Evolutionary conservation across 768 basidiomycete species (phyloP).

Genomic region (Rossbeevera mucosa): DNA sequence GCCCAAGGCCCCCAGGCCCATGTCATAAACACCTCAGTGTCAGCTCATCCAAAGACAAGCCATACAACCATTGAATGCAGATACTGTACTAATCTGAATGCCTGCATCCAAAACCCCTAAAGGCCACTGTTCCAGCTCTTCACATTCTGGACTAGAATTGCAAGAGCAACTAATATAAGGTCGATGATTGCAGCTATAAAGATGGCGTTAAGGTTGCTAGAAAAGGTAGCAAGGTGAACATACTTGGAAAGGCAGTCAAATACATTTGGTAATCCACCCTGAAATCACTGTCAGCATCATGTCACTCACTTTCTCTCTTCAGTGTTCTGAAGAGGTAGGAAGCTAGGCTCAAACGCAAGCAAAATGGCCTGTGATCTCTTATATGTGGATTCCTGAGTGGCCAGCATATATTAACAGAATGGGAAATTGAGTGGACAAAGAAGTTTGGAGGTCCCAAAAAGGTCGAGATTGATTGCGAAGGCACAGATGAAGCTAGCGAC

Average conservation of each 20-base stretch:
- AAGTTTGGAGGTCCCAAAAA: constrained; percentile 76
- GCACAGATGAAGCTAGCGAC: constrained; percentile 38
- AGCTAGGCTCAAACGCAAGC: constrained; percentile 63
- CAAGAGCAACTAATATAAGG: constrained; percentile 42
- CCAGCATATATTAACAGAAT: constrained; percentile 61
- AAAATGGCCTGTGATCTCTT: constrained; percentile 67
- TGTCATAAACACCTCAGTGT: constrained; percentile 14
- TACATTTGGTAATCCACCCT: constrained; percentile 60
- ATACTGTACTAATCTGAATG: constrained; percentile 85
- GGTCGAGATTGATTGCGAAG: constrained; percentile 54
- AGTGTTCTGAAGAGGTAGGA: constrained; percentile 82
- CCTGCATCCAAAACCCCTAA: constrained; percentile 76
- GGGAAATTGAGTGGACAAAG: constrained; percentile 72
- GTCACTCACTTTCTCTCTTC: constrained; percentile 5
- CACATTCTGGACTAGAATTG: constrained; percentile 62
- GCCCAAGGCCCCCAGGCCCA: constrained; percentile 23
- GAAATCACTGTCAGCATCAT: neutral
- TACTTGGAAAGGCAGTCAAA: constrained; percentile 85
- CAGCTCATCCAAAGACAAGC: constrained; percentile 58
- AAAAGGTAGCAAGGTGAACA: constrained; percentile 88
- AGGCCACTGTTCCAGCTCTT: constrained; percentile 78
- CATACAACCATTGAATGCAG: constrained; percentile 88
- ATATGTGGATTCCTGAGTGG: constrained; percentile 72
- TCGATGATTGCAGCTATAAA: constrained; percentile 82
- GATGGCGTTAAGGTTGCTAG: constrained; percentile 91